Evolutionary conservation across 176 grass and related monocot species (phyloP), one percentile per base, ranked within the genome.

Genomic region (Aegilops speltoides): DNA sequence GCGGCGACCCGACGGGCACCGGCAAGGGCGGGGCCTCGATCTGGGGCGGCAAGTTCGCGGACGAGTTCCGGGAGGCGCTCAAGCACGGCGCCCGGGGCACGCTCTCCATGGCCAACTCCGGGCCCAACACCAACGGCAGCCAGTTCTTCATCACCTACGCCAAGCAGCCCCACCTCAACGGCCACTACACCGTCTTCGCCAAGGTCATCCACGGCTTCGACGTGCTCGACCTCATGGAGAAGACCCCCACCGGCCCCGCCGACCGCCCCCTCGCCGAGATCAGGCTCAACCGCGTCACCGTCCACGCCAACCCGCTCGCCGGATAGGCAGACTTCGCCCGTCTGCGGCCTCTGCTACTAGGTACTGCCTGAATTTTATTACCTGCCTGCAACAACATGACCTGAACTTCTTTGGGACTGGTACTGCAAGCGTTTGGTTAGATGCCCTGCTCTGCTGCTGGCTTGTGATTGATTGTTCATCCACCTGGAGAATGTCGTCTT

Each of bases 171-270:
- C 97, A 96, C 83, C 86, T 99, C 80, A 99, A 99, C 88, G 97
- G 94, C 54, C 90, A 93, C 83, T 96, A 94, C 82, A 99, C 97
- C 76, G n/a, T 99, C 31, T 99, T 96, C 85, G 97, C 94, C 84
- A 96, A 93, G 95, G 97, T 99, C 26, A 99, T 99, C 84, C 97
- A 99, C 78, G 97, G 94, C 5, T 99, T 99, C 85, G 97, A 96
- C 83, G 90, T 96, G 19, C 92, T 99, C 25, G 97, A 96, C 85
- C 87, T 99, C 70, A 96, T 99, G 97, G 97, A 99, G 83, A 99
- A 99, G 94, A 91, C 94, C 29, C 94, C 78, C 82, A 94, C 83
- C 2, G 97, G 97, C 2, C 76, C 92, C 7, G 94, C 85, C 8
- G 97, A 96, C 90, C 88, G 97, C 62, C 97, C 97, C n/a, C 97